Evolutionary conservation across 306 rosid genomes (phyloP), one percentile per base, ranked within the genome.

Genomic region (Lathyrus aphaca): DNA sequence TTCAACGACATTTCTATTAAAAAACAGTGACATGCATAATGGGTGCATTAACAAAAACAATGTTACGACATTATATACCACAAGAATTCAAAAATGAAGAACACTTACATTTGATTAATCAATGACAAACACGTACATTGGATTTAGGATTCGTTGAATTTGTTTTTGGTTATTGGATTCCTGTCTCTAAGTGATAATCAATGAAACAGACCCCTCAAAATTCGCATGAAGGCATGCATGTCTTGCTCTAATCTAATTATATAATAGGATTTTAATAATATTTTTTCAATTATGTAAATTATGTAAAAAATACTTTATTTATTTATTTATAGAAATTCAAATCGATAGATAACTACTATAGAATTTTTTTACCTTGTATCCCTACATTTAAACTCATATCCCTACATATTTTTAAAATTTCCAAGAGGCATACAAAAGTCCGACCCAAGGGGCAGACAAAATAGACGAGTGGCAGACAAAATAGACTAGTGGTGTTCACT

Each of bases 121-220:
- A 67, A 42, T 13, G 27, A 25, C 29, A 12, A 56, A 48, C 8
- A 66, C 35, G 16, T 39, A 58, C 15, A 46, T 18, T 50, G 15
- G 53, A 76, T 76, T 16, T 45, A 66, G 35, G 75, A 62, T 8
- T 54, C 58, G 8, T 39, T 37, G 73, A 50, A 53, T 71, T 71
- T n/a, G 51, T 17, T 42, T 53, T 44, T 8, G 67, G 32, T 46
- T 14, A 49, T 64, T 42, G 61, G 64, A 29, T 68, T 55, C 58
- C 57, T 48, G 43, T 46, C 48, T 46, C 56, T 62, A 19, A 14
- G 44, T 50, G 27, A 68, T 17, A 1, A 18, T 62, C 48, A 56
- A 13, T 3, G n/a, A 68, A 60, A 21, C 30, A 9, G 25, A 74
- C 16, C 79, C 68, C 72, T 35, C 21, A 61, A 73, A 51, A 16